These are phyloP conservation scores for Biscogniauxia mediterranea DNA, from an alignment of 2,329 filamentous ascomycete genomes.

Conservation along the genomic window DNA sequence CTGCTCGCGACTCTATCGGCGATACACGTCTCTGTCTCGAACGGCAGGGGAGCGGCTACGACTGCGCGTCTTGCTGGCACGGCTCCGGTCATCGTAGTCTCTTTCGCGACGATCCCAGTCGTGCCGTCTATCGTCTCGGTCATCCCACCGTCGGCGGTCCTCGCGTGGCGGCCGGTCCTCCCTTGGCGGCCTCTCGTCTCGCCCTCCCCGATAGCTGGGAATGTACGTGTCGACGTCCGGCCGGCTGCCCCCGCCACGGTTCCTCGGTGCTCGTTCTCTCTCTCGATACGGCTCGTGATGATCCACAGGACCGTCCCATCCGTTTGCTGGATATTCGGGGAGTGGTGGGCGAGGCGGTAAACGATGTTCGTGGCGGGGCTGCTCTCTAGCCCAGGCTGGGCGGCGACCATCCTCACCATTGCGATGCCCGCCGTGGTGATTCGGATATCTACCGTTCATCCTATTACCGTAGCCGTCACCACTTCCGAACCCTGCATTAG, in stretches of 20 bases:
- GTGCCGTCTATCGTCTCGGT: conserved; percentile 38
- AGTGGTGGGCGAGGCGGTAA: conserved; percentile 51
- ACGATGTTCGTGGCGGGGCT: conserved; percentile 35
- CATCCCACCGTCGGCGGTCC: conserved; percentile 34
- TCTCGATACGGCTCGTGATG: conserved; percentile 44
- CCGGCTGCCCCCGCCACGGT: conserved; percentile 30
- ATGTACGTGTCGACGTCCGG: conserved; percentile 51
- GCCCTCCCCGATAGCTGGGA: conserved; percentile 42
- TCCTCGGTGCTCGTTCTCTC: conserved; percentile 34
- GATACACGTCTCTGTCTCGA: conserved; percentile 49
- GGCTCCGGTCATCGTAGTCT: conserved; percentile 35
- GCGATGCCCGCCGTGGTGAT: conserved; percentile 32
- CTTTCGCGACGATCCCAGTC: conserved; percentile 39
- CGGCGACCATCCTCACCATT: conserved; percentile 43
- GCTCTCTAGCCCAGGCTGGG: conserved; percentile 56
- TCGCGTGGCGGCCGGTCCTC: conserved; percentile 37
- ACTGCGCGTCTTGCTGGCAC: conserved; percentile 42
- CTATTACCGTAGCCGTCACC: conserved; percentile 53
- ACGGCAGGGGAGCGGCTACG: conserved; percentile 46
- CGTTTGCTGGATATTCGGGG: conserved; percentile 38
- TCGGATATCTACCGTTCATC: conserved; percentile 45
- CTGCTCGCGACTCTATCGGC: conserved; percentile 40
- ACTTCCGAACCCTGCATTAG: conserved; percentile 50
- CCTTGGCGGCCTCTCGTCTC: conserved; percentile 35
- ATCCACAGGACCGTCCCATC: conserved; percentile 37